A percentile compares a stretch with the other conserved stretches of the same genome.
phyloP scores from a whole-genome alignment of 108 stramenopile genomes.

The Phaeodactylum tricornutum region DNA sequence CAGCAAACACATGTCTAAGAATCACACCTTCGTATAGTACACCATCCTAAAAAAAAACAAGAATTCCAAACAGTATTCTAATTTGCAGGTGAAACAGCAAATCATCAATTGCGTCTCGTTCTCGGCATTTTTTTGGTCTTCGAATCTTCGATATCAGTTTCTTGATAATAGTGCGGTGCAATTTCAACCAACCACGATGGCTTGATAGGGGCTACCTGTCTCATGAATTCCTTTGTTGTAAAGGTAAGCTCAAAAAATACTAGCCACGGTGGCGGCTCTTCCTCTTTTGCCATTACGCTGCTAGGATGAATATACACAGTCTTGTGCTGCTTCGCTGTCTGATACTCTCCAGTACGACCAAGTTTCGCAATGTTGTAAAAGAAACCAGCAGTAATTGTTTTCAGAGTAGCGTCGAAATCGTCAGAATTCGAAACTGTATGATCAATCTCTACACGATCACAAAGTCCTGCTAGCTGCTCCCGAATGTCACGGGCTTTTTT shows the following conservation, averaged over 20 bases:
- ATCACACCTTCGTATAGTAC: no score
- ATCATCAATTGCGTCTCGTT: background rate
- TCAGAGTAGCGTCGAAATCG: constrained; percentile 74
- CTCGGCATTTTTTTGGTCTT: constrained; percentile 68
- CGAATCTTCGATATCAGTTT: constrained; percentile 82
- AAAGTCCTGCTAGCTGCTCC: constrained; percentile 95
- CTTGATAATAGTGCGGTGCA: constrained; percentile 97
- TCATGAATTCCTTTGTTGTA: constrained; percentile 98
- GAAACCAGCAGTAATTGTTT: constrained; percentile 95
- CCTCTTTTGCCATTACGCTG: constrained; percentile 85
- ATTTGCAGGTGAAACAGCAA: no score
- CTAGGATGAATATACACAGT: constrained; percentile 97
- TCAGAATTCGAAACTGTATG: constrained; percentile 38
- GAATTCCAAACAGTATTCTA: no score
- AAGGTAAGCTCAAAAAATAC: constrained; percentile 95
- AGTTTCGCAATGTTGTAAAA: constrained; percentile 96
- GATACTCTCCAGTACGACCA: constrained; percentile 85
- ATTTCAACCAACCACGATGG: constrained; percentile 94
- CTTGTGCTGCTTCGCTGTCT: constrained; percentile 91
- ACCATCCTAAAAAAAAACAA: no score
- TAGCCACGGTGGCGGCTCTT: constrained; percentile 88
- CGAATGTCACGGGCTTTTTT: constrained; percentile 93
- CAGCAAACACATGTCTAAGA: no score
- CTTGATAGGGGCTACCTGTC: constrained; percentile 91
- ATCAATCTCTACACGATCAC: constrained; percentile 97